Percentiles rank a stretch among this genome's conserved stretches.
Evolutionary conservation across 106 monocot genomes (phyloP).

Genomic region (Vanilla planifolia): DNA sequence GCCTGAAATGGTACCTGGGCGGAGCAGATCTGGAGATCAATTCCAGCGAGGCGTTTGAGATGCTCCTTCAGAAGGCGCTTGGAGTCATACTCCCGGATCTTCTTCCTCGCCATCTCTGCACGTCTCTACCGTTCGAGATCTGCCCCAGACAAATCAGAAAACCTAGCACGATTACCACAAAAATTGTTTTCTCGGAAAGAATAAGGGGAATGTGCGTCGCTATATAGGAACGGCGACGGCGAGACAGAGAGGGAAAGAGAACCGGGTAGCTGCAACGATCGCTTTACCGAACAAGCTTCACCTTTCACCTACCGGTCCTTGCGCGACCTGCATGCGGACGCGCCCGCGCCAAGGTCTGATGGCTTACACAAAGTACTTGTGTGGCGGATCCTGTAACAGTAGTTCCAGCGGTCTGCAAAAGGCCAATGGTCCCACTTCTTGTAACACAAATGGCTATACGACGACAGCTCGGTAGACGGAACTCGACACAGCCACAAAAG

Average conservation of each 20-base stretch:
- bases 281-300: too few species aligned
- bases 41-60: slow-evolving; percentile 49
- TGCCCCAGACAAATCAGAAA: not conserved
- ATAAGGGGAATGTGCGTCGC: not conserved
- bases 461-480: not conserved
- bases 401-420: too few species aligned
- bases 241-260: not conserved
- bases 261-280: not conserved
- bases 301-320: slow-evolving; percentile 5
- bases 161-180: too few species aligned
- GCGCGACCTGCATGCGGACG: not conserved
- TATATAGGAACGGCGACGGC: not conserved
- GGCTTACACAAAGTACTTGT: too few species aligned
- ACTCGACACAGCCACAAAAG: too few species aligned
- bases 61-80: slow-evolving; percentile 66
- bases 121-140: too few species aligned
- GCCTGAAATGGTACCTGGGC: slow-evolving; percentile 28
- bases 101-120: slow-evolving; percentile 64
- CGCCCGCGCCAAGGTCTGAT: too few species aligned
- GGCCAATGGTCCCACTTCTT: not conserved
- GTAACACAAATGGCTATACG: not conserved
- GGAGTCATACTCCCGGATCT: slow-evolving; percentile 73
- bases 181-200: too few species aligned
- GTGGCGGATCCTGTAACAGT: too few species aligned
- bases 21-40: slow-evolving; percentile 37